These are phyloP conservation scores for Aphanocladium album DNA, from an alignment of 2,329 filamentous ascomycete genomes.

Conservation along the genomic window DNA sequence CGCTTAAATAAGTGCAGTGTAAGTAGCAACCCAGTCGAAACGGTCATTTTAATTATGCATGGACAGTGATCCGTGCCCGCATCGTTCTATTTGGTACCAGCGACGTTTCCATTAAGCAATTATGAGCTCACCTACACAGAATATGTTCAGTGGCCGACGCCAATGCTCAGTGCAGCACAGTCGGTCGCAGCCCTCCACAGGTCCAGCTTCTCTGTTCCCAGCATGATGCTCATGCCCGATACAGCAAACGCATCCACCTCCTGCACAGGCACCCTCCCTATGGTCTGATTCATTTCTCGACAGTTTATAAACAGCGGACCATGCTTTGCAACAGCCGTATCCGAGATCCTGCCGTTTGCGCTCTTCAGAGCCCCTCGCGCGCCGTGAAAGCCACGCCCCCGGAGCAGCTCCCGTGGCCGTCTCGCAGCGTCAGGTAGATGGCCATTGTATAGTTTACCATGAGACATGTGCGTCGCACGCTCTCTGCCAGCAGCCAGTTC, in stretches of 20 bases:
- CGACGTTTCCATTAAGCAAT: too few species aligned
- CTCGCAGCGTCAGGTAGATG: conserved; percentile 17
- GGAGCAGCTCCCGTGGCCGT: conserved; percentile 14
- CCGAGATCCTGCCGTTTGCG: conserved; percentile 22
- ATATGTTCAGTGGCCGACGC: too few species aligned
- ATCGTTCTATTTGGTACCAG: too few species aligned
- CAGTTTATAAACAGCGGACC: conserved; percentile 12
- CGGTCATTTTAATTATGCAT: too few species aligned
- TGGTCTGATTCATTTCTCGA: neutral
- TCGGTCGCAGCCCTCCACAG: conserved; percentile 2
- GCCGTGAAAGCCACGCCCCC: conserved; percentile 22
- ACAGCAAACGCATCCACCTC: conserved; percentile 8
- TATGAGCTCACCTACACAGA: too few species aligned
- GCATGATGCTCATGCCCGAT: conserved; percentile 3
- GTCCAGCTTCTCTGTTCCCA: conserved; percentile 10
- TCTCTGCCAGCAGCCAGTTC: conserved; percentile 25
- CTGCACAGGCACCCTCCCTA: neutral
- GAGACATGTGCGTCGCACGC: conserved; percentile 23
- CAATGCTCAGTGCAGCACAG: too few species aligned
- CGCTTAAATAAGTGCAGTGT: too few species aligned
- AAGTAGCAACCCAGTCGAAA: too few species aligned
- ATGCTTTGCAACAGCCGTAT: conserved; percentile 2
- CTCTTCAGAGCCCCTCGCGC: conserved; percentile 24
- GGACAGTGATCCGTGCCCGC: too few species aligned
- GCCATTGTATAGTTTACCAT: conserved; percentile 16